Base-by-base conservation (phyloP, 768 basidiomycete species). In the Rhodotorula sphaerocarpa region DNA sequence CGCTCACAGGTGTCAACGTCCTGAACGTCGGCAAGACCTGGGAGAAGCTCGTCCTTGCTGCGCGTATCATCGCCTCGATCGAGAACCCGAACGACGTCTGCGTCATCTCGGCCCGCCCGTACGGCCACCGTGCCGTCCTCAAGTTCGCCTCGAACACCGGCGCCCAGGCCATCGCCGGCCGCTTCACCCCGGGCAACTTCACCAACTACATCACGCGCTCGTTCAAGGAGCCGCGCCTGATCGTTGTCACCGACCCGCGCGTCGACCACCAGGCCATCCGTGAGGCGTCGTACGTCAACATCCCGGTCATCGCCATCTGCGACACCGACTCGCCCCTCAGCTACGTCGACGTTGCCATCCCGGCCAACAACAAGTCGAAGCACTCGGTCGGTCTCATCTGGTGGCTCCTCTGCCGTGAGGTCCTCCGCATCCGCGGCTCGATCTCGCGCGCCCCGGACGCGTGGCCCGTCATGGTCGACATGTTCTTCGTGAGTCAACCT, bases 201-300 rank as follows among this genome's bases (percentile, higher is more conserved):
- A 97, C 95, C 76, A 99, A 99, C 82, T 96, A 96, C 82, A 70
- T 70, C 69, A 73, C 70, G 59, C 90, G 89, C 74, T 95, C 91
- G 64, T 99, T 97, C 88, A 97, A 96, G 82, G 95, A 99, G 80
- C 95, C 95, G 72, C 90, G 95, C 73, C 83, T 99, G 66, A 92
- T 99, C 77, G 76, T 99, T 74, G 93, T 99, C 66, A 96, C 93
- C 76, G 95, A 99, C 80, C 95, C 95, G 71, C 89, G 95, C 70
- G 89, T 96, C 69, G 95, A 97, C 80, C 95, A 97, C 82, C 95
- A 99, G 79, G 95, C 95, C 70, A 99, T 99, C 79, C 90, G 95
- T 72, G 95, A 99, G 80, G 92, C 95, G 50, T 93, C 93, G 60
- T 99, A 97, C 76, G 95, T 97, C 78, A 99, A 99, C 86, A 97